Percentiles rank a stretch among this genome's conserved stretches.
Conservation (phyloP, 306 rosid species). For the Pyrus pyrifolia region DNA sequence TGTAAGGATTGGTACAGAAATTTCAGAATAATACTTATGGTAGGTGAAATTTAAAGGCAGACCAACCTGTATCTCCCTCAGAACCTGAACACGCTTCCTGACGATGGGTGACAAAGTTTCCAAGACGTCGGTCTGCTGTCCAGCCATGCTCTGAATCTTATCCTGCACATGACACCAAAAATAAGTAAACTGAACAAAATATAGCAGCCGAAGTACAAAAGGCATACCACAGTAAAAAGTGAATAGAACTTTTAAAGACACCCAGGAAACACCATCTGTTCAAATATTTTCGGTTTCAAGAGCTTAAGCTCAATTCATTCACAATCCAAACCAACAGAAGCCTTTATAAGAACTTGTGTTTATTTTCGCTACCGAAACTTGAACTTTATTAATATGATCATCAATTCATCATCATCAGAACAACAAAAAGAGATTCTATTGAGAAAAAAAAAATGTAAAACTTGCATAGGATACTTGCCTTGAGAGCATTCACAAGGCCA, state of each 20-base stretch:
- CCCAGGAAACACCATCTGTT: background rate
- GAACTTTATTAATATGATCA: background rate
- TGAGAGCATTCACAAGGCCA: constrained; percentile 70
- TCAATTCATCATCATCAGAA: background rate
- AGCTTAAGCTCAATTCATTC: background rate
- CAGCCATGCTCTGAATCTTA: constrained; percentile 68
- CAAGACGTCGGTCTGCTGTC: constrained; percentile 57
- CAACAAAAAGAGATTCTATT: no score
- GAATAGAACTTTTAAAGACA: background rate
- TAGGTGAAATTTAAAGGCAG: background rate
- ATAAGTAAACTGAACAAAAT: background rate
- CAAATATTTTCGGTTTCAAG: background rate
- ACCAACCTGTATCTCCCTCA: constrained; percentile 73
- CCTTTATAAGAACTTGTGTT: background rate
- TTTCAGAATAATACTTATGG: background rate
- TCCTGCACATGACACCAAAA: constrained; percentile 30
- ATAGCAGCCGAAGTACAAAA: background rate
- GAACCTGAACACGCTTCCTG: constrained; percentile 65
- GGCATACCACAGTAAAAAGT: background rate
- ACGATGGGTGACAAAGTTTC: constrained; percentile 50
- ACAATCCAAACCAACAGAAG: background rate
- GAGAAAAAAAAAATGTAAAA: background rate
- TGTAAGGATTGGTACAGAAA: background rate
- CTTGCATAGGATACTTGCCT: constrained; percentile 26
- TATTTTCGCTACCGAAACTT: background rate